Evolutionary conservation across 345 rosid genomes (phyloP), one percentile per base, ranked within the genome.

Genomic region (Litchi chinensis): DNA sequence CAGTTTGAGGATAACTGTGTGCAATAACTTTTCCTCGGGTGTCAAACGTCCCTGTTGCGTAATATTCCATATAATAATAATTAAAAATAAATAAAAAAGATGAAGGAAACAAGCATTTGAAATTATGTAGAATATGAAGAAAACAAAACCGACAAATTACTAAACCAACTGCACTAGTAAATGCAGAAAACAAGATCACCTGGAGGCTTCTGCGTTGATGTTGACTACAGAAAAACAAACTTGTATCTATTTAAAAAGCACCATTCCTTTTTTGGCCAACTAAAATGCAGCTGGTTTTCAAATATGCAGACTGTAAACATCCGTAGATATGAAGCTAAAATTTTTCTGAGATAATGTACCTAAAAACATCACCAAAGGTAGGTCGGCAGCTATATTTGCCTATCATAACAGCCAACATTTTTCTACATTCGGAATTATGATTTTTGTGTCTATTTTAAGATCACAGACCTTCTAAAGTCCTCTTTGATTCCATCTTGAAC

Each of bases 401-500:
- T 6, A 62, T 37, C 40, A 60, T 18, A 13, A 32, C 18, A 22
- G 64, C 63, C 26, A 22, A 66, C 54, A 12, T 70, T 70, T 10
- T 28, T 19, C 39, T 32, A 46, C 10, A 46, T 37, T n/a, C 50
- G 18, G 50, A 63, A 4, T 50, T 21, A 6, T 24, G 10, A 11
- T 48, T 65, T 60, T 18, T 22, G 8, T 37, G n/a, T 37, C 73
- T 76, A 54, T 19, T 48, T 32, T 10, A 19, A 65, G 32, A 75
- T 63, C 69, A 5, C 65, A 37, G 21, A 65, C n/a, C 71, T 19
- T 39, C 71, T n/a, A 66, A 5, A 21, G 50, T 39, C n/a, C 43
- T 57, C 22, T 54, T 39, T 6, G 72, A 54, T 76, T 76, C 54
- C 73, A 48, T 22, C 74, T 7, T 10, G 24, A 64, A 46, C 67